Evolutionary conservation across 306 rosid species (phyloP), one percentile per base, ranked within the genome.

Genomic region (Corylus heterophylla): DNA sequence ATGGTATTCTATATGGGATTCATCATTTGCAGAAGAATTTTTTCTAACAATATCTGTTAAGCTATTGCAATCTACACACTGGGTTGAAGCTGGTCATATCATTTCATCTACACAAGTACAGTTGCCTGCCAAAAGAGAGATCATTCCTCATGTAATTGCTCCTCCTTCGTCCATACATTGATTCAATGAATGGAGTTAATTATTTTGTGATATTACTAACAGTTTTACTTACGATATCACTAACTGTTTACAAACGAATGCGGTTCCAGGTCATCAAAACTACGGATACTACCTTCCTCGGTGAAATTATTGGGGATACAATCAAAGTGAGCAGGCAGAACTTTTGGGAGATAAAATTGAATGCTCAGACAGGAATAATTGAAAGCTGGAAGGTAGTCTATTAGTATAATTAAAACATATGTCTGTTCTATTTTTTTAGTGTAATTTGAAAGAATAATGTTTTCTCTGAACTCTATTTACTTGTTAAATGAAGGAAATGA

Each of bases 301-400:
- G 79, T 69, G 90, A 91, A 86, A 78, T 72, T 73, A 51, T 67
- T n/a, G 97, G 90, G 72, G 92, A 92, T 74, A 74, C 72, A 48
- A 85, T 90, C 66, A 86, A 74, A 87, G 84, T 92, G 49, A 78
- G 87, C 79, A 87, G 81, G 75, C 88, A 82, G 71, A 87, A 85
- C 78, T 66, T 73, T 31, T 92, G 98, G 98, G 98, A 95, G 84
- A 84, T 95, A 59, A 64, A 83, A 61, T 80, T 95, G 74, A 88
- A 86, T 88, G 69, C 74, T 72, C 88, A 85, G 90, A 91, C 87
- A 1, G 98, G 98, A 78, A 82, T 83, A 71, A 48, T 95, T 71
- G 92, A 92, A 82, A 86, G 92, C 92, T 95, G 97, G 98, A 91
- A 91, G 97, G 98, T 95, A 92, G 54, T 72, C 56, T 1, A n/a